Percentiles rank a stretch among this genome's conserved stretches.
These are phyloP conservation scores for Flaveria trinervia DNA, from an alignment of 129 eudicot species.

Conservation along the genomic window DNA sequence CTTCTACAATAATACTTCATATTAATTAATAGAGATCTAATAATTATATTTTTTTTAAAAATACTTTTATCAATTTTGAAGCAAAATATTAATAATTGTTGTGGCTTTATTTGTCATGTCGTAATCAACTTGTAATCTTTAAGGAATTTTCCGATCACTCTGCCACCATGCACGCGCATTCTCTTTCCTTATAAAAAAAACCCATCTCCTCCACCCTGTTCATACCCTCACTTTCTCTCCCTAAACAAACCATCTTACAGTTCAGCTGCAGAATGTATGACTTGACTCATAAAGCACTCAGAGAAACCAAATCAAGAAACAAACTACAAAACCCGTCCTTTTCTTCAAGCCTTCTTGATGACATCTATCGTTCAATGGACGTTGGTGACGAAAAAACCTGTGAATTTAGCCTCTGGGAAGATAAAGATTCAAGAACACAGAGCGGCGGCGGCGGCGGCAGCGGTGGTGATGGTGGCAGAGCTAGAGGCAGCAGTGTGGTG, in stretches of 20 bases:
- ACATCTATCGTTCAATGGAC: constrained; percentile 72
- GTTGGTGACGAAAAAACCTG: constrained; percentile 28
- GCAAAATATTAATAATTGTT: neutral
- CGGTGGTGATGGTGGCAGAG: neutral
- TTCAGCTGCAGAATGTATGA: constrained; percentile 33
- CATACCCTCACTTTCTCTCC: constrained; percentile 14
- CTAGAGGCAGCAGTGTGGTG: neutral
- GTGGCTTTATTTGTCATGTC: constrained; percentile 5
- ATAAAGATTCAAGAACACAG: constrained; percentile 16
- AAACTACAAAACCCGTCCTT: constrained; percentile 56
- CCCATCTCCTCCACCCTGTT: constrained; percentile 22
- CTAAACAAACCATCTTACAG: neutral
- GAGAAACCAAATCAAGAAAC: constrained; percentile 36
- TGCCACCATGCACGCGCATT: constrained; percentile 36
- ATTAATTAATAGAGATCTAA: no score
- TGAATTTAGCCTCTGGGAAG: constrained; percentile 8
- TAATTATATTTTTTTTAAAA: no score
- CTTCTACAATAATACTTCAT: neutral
- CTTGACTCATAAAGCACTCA: constrained; percentile 35
- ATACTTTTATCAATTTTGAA: neutral
- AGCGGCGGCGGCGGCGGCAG: constrained; percentile 21
- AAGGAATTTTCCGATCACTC: no score
- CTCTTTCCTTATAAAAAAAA: constrained; percentile 34
- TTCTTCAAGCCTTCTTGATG: constrained; percentile 74
- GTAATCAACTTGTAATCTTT: constrained; percentile 3